These are phyloP conservation scores for Aureobasidium lini DNA, from an alignment of 2,329 filamentous ascomycete species.

Conservation along the genomic window DNA sequence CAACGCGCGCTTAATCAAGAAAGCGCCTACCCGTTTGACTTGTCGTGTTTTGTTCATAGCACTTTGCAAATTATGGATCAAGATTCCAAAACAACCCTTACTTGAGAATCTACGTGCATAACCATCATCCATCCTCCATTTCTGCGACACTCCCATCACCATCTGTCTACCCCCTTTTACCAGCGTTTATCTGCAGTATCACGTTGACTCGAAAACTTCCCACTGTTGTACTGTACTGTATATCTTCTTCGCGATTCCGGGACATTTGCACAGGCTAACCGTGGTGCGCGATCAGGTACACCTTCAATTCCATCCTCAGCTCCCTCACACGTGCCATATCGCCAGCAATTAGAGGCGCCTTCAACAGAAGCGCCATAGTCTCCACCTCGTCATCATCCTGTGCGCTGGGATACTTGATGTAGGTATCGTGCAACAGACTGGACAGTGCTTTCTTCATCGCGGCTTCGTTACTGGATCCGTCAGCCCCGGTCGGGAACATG, in stretches of 20 bases:
- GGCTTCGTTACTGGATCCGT: neutral
- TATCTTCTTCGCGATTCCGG: neutral
- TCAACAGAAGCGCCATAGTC: neutral
- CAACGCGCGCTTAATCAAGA: too few relatives aligned
- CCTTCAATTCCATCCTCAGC: neutral
- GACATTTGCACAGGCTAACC: neutral
- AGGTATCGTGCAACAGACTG: neutral
- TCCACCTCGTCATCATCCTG: neutral
- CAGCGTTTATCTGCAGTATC: too few relatives aligned
- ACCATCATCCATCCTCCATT: too few relatives aligned
- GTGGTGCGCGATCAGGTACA: neutral
- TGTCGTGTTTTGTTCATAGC: too few relatives aligned
- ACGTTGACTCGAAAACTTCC: neutral
- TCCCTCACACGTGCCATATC: neutral
- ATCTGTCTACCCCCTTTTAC: neutral
- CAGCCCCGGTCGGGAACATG: too few relatives aligned
- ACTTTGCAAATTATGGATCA: too few relatives aligned
- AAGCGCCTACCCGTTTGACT: neutral
- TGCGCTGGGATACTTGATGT: neutral
- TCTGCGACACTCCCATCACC: too few relatives aligned
- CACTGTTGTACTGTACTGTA: too few relatives aligned
- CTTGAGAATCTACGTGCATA: too few relatives aligned
- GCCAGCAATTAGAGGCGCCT: neutral
- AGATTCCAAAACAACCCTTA: too few relatives aligned
- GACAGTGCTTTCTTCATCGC: neutral